These are phyloP conservation scores for Lumnitzera littorea DNA, from an alignment of 345 rosid genomes.

Conservation along the genomic window DNA sequence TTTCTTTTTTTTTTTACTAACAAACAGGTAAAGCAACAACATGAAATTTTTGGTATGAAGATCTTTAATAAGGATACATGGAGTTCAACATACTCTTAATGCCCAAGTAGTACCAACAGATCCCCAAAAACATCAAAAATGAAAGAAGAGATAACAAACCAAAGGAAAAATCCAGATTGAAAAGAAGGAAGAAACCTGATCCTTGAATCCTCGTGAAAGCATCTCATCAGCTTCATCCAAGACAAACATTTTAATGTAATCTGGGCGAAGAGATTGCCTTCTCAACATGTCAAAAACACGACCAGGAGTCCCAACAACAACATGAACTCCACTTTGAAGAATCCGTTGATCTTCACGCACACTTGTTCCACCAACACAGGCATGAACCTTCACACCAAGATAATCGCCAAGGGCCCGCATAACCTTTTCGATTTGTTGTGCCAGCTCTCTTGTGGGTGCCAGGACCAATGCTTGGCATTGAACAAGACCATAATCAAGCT, in stretches of 20 bases:
- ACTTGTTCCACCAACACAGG: conserved; percentile 98
- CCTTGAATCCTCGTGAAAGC: conserved; percentile 98
- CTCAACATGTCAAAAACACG: conserved; percentile 96
- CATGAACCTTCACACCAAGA: conserved; percentile 91
- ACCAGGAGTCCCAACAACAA: conserved; percentile 95
- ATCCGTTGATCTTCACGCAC: conserved; percentile 94
- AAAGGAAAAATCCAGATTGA: neutral
- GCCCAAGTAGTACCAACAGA: no score
- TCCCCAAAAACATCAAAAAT: no score
- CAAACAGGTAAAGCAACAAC: no score
- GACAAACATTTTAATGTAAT: conserved; percentile 81
- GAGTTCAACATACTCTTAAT: no score
- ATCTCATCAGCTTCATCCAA: conserved; percentile 97
- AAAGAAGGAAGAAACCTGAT: conserved; percentile 44
- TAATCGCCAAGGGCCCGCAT: conserved; percentile 97
- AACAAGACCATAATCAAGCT: conserved; percentile 57
- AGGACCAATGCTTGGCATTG: conserved; percentile 90
- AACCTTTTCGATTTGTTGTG: conserved; percentile 96
- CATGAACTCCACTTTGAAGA: conserved; percentile 91
- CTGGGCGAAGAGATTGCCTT: conserved; percentile 81
- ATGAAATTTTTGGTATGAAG: no score
- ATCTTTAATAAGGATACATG: no score
- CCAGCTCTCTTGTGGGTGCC: conserved; percentile 93
- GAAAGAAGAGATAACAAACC: neutral
- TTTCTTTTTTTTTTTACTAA: no score